phyloP scores from a whole-genome alignment of 1,284 basidiomycete genomes.

The Cryptococcus sp. region DNA sequence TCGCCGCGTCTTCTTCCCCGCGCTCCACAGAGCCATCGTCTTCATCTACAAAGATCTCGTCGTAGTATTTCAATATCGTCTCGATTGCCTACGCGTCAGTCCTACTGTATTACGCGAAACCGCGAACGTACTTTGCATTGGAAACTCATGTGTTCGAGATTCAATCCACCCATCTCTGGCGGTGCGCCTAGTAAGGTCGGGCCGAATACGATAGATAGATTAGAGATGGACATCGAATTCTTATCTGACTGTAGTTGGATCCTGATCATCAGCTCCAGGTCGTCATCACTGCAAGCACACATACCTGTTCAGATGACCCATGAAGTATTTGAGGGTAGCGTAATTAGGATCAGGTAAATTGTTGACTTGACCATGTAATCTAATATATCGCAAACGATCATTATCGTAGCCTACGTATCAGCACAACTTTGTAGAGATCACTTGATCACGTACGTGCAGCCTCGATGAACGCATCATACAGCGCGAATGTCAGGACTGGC shows the following conservation, averaged over 20 bases:
- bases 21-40: constrained; percentile 16
- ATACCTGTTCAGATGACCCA: constrained; percentile 87
- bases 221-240: constrained; percentile 92
- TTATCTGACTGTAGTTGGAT: constrained; percentile 66
- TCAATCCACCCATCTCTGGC: constrained; percentile 49
- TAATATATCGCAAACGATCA: constrained; percentile 86
- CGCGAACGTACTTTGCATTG: constrained; percentile 61
- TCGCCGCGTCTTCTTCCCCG: neutral
- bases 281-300: constrained; percentile 18
- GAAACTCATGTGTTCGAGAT: constrained; percentile 58
- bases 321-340: constrained; percentile 90
- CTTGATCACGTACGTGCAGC: constrained; percentile 69
- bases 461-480: constrained; percentile 91
- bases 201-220: constrained; percentile 95
- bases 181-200: constrained; percentile 79
- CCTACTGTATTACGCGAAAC: neutral
- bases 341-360: constrained; percentile 98
- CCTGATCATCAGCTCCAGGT: constrained; percentile 48
- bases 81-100: constrained; percentile 63
- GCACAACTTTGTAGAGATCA: neutral
- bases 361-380: constrained; percentile 94
- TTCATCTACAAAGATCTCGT: constrained; percentile 78
- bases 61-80: constrained; percentile 79
- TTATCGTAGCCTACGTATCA: constrained; percentile 75
- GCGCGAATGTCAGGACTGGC: constrained; percentile 75